Percentiles rank a stretch among this genome's conserved stretches.
These are phyloP conservation scores for Globisporangium takayamanum DNA, from an alignment of 352 stramenopile genomes.

Conservation along the genomic window DNA sequence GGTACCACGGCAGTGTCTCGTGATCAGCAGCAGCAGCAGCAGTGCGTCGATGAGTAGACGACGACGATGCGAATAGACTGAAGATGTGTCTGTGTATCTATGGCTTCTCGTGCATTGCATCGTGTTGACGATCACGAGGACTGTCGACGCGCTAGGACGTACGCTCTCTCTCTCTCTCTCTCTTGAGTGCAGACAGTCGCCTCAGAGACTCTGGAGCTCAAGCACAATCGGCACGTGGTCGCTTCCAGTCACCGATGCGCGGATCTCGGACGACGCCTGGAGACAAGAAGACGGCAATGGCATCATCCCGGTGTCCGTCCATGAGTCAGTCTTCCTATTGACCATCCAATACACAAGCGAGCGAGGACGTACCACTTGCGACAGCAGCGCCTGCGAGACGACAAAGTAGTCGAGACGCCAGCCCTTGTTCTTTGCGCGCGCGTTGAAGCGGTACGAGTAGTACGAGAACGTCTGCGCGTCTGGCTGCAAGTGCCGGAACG, in stretches of 20 bases:
- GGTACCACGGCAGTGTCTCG: too few species aligned
- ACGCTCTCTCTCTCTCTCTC: too few species aligned
- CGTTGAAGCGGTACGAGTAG: constrained; percentile 78
- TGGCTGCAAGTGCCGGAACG: constrained; percentile 60
- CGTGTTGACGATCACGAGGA: too few species aligned
- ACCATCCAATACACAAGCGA: not conserved
- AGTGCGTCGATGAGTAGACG: too few species aligned
- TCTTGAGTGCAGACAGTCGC: too few species aligned
- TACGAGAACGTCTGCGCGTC: constrained; percentile 70
- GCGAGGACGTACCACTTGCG: constrained; percentile 42
- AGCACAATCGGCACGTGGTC: constrained; percentile 77
- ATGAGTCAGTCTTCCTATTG: not conserved
- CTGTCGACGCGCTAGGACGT: too few species aligned
- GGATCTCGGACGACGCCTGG: constrained; percentile 55
- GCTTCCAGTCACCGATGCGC: constrained; percentile 53
- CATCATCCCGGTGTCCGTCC: not conserved
- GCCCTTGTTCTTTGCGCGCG: constrained; percentile 78
- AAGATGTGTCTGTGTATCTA: not conserved
- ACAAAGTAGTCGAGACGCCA: constrained; percentile 87
- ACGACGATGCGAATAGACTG: not conserved
- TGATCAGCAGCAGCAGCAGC: too few species aligned
- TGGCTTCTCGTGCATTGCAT: too few species aligned
- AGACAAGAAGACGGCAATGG: not conserved
- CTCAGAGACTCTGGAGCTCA: constrained; percentile 31
- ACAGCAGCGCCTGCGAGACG: constrained; percentile 49